Evolutionary conservation across 139 green algal species (phyloP).

Genomic region (Zygnema circumcarinatum): DNA sequence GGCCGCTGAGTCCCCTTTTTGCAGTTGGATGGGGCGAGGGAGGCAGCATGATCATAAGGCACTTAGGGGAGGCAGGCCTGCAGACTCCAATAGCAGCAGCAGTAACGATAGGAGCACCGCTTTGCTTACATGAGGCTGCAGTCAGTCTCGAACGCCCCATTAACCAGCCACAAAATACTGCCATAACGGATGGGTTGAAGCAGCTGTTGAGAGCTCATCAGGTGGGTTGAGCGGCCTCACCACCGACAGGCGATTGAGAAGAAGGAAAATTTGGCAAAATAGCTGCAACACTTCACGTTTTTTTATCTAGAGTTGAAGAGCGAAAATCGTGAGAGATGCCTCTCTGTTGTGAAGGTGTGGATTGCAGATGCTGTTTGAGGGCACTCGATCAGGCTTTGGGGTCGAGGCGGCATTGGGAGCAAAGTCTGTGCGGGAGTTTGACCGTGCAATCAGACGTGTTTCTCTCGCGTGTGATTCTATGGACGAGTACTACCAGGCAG

Average conservation of each 20-base stretch:
- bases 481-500: slow-evolving; percentile 15
- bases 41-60: slow-evolving; percentile 6
- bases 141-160: background rate
- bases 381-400: background rate
- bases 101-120: slow-evolving; percentile 9
- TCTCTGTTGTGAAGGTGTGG: too few relatives aligned
- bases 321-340: too few relatives aligned
- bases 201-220: background rate
- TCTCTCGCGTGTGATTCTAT: background rate
- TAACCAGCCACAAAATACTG: background rate
- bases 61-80: slow-evolving; percentile 15
- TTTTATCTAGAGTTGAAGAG: too few relatives aligned
- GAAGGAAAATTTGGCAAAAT: too few relatives aligned
- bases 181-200: background rate
- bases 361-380: slow-evolving; percentile 34
- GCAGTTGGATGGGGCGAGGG: slow-evolving; percentile 14
- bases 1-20: slow-evolving; percentile 1
- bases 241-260: too few relatives aligned
- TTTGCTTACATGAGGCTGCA: background rate
- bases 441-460: slow-evolving; percentile 4
- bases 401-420: background rate
- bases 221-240: too few relatives aligned
- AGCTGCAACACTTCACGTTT: too few relatives aligned
- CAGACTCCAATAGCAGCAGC: background rate
- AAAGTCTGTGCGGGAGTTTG: background rate